Conservation (phyloP, 2,329 filamentous ascomycete species). For the Macroventuria anomochaeta region DNA sequence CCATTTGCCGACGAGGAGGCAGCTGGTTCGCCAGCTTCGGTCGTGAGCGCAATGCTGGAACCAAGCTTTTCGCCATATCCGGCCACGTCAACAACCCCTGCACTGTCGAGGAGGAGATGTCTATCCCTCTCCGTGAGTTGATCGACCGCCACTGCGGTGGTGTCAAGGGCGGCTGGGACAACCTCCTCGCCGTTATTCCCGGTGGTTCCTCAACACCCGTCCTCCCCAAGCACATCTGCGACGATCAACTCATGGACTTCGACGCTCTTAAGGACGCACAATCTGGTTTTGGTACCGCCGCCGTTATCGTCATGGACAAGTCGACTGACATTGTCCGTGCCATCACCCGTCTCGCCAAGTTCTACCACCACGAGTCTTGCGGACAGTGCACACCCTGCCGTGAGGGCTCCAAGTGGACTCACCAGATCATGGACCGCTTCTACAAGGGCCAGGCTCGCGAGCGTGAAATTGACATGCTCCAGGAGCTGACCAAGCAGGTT, state of each 20-base stretch:
- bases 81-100: constrained; percentile 98
- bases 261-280: constrained; percentile 97
- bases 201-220: constrained; percentile 97
- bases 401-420: constrained; percentile 98
- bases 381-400: constrained; percentile 99
- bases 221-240: constrained; percentile 85
- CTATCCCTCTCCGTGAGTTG: constrained; percentile 90
- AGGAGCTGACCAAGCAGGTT: constrained; percentile 98
- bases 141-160: constrained; percentile 99
- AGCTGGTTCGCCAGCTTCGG: constrained; percentile 94
- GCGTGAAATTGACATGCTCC: constrained; percentile 98
- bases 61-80: constrained; percentile 98
- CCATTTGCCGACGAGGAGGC: constrained; percentile 90
- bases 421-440: constrained; percentile 98
- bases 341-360: constrained; percentile 90
- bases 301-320: constrained; percentile 99
- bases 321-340: constrained; percentile 93
- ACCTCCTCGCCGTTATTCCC: constrained; percentile 91
- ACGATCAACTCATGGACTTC: constrained; percentile 98
- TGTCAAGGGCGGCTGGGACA: constrained; percentile 96
- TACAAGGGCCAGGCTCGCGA: constrained; percentile 87
- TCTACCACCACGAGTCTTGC: constrained; percentile 98
- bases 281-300: constrained; percentile 94
- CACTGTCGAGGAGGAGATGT: constrained; percentile 99
- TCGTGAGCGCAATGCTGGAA: constrained; percentile 94